These are phyloP conservation scores for Malassezia psittaci DNA, from an alignment of 1,284 basidiomycete genomes.

Conservation along the genomic window DNA sequence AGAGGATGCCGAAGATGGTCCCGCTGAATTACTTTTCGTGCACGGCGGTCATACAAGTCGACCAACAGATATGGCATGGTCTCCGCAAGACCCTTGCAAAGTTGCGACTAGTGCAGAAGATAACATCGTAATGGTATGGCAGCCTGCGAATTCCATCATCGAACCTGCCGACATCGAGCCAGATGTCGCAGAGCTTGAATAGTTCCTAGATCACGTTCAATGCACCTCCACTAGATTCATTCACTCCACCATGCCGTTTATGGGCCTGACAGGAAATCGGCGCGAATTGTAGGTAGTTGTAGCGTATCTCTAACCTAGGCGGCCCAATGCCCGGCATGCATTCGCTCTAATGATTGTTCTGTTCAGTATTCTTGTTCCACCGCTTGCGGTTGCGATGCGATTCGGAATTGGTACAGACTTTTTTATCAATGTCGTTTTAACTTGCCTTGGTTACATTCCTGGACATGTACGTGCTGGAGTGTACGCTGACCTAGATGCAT, in stretches of 20 bases:
- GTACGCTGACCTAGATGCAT: constrained; percentile 7
- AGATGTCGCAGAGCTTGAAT: constrained; percentile 16
- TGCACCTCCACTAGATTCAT: constrained; percentile 1
- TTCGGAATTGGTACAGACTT: constrained; percentile 90
- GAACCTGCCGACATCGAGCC: constrained; percentile 15
- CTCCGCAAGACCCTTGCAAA: constrained; percentile 40
- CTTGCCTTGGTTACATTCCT: constrained; percentile 60
- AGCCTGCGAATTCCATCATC: constrained; percentile 16
- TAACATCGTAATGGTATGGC: constrained; percentile 45
- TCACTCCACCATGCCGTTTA: constrained; percentile 10
- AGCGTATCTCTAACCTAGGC: not conserved
- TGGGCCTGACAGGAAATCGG: constrained; percentile 14
- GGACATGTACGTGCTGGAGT: constrained; percentile 51
- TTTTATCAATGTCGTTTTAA: constrained; percentile 79
- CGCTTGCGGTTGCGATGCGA: constrained; percentile 70
- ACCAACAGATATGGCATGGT: constrained; percentile 43
- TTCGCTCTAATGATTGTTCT: constrained; percentile 31
- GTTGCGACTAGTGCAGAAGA: constrained; percentile 42
- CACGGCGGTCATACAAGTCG: constrained; percentile 45
- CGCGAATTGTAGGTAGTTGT: constrained; percentile 14
- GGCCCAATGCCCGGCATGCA: constrained; percentile 31
- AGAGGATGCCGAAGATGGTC: constrained; percentile 90
- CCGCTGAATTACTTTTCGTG: constrained; percentile 55
- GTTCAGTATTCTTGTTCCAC: constrained; percentile 39
- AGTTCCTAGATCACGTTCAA: not conserved